Percentiles rank a stretch among this genome's conserved stretches.
phyloP scores from a whole-genome alignment of 2,329 filamentous ascomycete species.

The Pseudogymnoascus sp. region DNA sequence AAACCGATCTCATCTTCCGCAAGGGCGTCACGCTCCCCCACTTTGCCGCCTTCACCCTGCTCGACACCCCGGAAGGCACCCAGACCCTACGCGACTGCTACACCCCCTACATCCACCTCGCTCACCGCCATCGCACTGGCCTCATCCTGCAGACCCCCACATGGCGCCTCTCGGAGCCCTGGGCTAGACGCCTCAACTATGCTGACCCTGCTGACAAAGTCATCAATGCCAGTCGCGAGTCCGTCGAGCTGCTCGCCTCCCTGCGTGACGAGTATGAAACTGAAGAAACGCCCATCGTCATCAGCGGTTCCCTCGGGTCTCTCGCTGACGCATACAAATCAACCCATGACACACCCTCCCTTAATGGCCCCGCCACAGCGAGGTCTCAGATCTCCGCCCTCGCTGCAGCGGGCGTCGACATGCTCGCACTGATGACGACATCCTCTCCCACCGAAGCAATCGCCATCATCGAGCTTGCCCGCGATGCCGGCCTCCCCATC shows the following conservation, averaged over 20 bases:
- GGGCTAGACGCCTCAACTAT: slow-evolving; percentile 11
- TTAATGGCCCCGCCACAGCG: slow-evolving; percentile 2
- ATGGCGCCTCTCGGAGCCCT: slow-evolving; percentile 13
- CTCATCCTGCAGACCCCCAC: slow-evolving; percentile 14
- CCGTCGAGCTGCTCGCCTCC: neutral
- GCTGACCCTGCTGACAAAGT: neutral
- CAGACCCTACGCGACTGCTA: slow-evolving; percentile 3
- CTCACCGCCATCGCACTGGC: slow-evolving; percentile 10
- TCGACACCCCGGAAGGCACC: slow-evolving; percentile 6
- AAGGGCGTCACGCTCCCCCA: slow-evolving; percentile 6
- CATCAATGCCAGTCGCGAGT: neutral
- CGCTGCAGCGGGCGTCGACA: neutral
- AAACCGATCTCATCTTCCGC: slow-evolving; percentile 13
- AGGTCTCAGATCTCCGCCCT: neutral
- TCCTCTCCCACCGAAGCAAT: neutral
- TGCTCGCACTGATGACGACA: slow-evolving; percentile 3
- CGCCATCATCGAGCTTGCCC: slow-evolving; percentile 2
- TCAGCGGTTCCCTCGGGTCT: neutral
- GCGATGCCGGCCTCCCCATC: neutral
- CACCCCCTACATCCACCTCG: neutral
- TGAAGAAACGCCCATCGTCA: neutral
- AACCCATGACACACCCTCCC: neutral
- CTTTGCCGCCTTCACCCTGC: slow-evolving; percentile 3
- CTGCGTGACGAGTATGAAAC: neutral
- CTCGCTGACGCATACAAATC: neutral